Percentiles rank a stretch among this genome's conserved stretches.
Conservation (phyloP, 73 alveolate species). For the Tetrahymena borealis region DNA sequence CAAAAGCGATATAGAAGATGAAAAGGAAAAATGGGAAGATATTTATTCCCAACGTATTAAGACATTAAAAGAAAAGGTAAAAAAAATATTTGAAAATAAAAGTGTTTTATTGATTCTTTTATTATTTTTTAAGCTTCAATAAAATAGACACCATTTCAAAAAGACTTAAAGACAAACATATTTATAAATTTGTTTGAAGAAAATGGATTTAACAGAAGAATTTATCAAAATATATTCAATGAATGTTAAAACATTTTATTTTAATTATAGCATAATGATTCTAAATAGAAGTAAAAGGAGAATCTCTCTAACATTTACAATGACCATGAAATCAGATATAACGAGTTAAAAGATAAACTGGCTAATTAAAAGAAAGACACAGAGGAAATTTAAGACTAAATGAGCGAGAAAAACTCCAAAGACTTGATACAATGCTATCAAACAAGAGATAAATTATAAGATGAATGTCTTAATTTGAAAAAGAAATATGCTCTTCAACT, state of each 20-base stretch:
- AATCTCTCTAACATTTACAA: neutral
- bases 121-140: too few species aligned
- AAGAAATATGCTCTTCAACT: slow-evolving; percentile 2
- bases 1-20: slow-evolving; percentile 40
- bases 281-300: neutral
- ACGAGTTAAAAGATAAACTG: neutral
- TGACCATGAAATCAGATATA: slow-evolving; percentile 16
- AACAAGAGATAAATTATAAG: slow-evolving; percentile 20
- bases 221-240: too few species aligned
- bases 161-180: too few species aligned
- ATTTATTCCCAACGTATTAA: neutral
- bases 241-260: too few species aligned
- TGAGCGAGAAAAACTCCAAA: slow-evolving; percentile 13
- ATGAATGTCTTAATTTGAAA: neutral
- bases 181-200: too few species aligned
- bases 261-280: neutral
- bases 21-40: slow-evolving; percentile 9
- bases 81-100: neutral
- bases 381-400: neutral
- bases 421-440: neutral
- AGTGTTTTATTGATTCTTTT: too few species aligned
- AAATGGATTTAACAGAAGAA: too few species aligned
- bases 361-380: slow-evolving; percentile 3
- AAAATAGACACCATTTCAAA: too few species aligned
- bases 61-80: slow-evolving; percentile 5